Conservation (phyloP, 306 rosid genomes). For the Glycine tomentella region DNA sequence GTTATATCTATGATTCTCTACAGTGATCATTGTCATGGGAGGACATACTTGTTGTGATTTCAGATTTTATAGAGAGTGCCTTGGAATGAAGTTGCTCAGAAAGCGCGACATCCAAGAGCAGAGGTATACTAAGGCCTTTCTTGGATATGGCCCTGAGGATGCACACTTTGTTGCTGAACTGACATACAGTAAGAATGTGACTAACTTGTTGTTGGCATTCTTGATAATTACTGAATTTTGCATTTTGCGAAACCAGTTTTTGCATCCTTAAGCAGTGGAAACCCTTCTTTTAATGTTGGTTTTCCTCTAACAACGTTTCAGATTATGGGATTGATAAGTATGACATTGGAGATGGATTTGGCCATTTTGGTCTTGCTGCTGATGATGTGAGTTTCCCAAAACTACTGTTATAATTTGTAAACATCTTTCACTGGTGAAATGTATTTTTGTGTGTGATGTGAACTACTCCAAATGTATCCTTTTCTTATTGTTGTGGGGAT, state of each 20-base stretch:
- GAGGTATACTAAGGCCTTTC: conserved; percentile 84
- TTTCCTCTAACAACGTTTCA: conserved; percentile 53
- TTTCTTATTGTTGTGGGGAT: neutral
- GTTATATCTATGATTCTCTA: neutral
- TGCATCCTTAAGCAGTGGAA: conserved; percentile 32
- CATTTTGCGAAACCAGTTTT: conserved; percentile 34
- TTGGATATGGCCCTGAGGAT: conserved; percentile 93
- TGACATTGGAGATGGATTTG: conserved; percentile 84
- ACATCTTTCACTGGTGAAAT: conserved; percentile 18
- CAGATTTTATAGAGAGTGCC: conserved; percentile 88
- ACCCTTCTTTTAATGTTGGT: conserved; percentile 34
- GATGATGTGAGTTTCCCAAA: conserved; percentile 80
- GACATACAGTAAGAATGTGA: conserved; percentile 72
- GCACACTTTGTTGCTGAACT: conserved; percentile 85
- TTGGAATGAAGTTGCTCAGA: conserved; percentile 88
- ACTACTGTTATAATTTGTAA: conserved; percentile 19
- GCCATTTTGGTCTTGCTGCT: conserved; percentile 87
- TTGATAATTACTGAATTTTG: conserved; percentile 13
- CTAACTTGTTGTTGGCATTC: conserved; percentile 33
- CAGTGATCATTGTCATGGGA: conserved; percentile 8
- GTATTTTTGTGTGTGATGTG: neutral
- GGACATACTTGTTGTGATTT: conserved; percentile 44
- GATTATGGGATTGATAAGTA: conserved; percentile 86
- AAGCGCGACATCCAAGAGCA: conserved; percentile 85
- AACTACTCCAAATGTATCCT: conserved; percentile 11